Percentiles rank a stretch among this genome's conserved stretches.
Conservation (phyloP, 495 filamentous ascomycete species). For the Collariella sp. region DNA sequence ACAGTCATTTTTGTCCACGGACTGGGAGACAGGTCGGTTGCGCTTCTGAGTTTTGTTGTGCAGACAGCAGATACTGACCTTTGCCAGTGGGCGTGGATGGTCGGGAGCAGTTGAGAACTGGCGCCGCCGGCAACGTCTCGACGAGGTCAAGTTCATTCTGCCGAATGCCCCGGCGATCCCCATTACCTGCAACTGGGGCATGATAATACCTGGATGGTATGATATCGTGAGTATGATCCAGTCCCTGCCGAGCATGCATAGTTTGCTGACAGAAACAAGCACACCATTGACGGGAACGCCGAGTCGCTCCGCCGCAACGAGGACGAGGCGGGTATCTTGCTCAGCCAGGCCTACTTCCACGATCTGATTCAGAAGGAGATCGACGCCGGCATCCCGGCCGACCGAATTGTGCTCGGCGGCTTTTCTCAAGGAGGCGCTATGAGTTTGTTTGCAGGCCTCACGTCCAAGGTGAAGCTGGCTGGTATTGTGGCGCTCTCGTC, state of each 20-base stretch:
- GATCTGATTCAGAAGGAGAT: conserved; percentile 73
- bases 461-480: conserved; percentile 63
- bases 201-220: conserved; percentile 88
- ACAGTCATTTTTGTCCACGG: conserved; percentile 93
- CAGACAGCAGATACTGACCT: too few relatives aligned
- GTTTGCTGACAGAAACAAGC: conserved; percentile 7
- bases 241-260: too few relatives aligned
- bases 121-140: conserved; percentile 71
- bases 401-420: conserved; percentile 73
- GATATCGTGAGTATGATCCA: conserved; percentile 57
- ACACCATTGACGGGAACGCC: conserved; percentile 33
- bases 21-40: conserved; percentile 62
- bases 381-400: conserved; percentile 68
- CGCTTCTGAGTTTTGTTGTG: too few relatives aligned
- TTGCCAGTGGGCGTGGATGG: too few relatives aligned
- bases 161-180: conserved; percentile 88
- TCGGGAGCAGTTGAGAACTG: conserved; percentile 78
- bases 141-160: conserved; percentile 86
- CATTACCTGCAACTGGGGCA: conserved; percentile 75
- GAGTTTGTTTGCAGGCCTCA: conserved; percentile 57
- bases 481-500: conserved; percentile 81
- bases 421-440: conserved; percentile 52
- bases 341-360: conserved; percentile 67
- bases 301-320: conserved; percentile 42
- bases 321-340: conserved; percentile 74